Percentiles rank a stretch among this genome's conserved stretches.
Evolutionary conservation across 1,284 basidiomycete species (phyloP).

Genomic region (Cryptococcus jaspeensis): DNA sequence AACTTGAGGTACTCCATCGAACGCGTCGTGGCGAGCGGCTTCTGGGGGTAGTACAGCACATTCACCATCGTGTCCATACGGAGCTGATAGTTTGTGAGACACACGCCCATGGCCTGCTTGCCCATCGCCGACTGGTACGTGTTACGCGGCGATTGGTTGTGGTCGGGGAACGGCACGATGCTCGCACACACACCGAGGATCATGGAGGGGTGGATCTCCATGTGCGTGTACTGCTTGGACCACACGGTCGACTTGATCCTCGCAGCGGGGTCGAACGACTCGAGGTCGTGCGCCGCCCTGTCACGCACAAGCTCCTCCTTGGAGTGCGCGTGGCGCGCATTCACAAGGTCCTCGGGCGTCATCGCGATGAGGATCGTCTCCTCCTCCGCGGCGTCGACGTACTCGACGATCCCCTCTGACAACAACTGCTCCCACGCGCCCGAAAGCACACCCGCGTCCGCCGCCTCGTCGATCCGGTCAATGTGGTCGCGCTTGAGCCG

Average conservation of each 20-base stretch:
- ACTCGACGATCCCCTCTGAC: conserved; percentile 85
- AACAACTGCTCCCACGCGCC: conserved; percentile 83
- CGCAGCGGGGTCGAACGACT: conserved; percentile 74
- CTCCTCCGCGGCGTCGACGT: conserved; percentile 97
- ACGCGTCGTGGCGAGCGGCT: conserved; percentile 94
- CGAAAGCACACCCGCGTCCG: conserved; percentile 58
- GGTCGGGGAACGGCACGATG: conserved; percentile 99
- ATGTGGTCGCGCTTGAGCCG: conserved; percentile 82
- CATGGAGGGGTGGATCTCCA: conserved; percentile 99
- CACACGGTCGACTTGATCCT: conserved; percentile 78
- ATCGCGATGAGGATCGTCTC: conserved; percentile 99
- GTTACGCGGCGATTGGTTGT: conserved; percentile 99
- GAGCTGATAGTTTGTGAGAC: conserved; percentile 93
- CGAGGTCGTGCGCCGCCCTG: conserved; percentile 55
- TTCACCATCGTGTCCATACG: conserved; percentile 99
- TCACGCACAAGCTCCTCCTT: conserved; percentile 50
- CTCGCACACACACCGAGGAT: conserved; percentile 97
- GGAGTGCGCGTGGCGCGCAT: conserved; percentile 54
- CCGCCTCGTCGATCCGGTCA: conserved; percentile 51
- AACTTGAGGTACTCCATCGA: conserved; percentile 99
- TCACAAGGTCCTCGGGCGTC: conserved; percentile 93
- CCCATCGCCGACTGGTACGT: conserved; percentile 99
- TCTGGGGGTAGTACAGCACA: conserved; percentile 97
- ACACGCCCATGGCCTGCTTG: conserved; percentile 99
- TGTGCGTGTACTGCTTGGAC: conserved; percentile 94